Conservation (phyloP, 2,329 filamentous ascomycete species). For the Aspergillus latus region DNA sequence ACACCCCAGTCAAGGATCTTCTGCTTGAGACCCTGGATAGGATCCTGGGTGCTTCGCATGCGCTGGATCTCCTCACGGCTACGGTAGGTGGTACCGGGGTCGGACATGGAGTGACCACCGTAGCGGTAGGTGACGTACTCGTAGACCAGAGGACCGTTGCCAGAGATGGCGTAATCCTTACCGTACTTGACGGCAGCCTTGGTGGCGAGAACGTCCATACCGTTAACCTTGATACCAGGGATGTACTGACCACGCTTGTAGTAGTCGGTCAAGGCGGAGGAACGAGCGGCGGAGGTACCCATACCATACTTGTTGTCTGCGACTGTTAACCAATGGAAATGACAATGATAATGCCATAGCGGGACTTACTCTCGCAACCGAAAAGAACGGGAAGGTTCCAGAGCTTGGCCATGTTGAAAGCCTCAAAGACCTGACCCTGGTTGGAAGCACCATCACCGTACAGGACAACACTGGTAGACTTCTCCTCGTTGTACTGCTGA, state of each 20-base stretch:
- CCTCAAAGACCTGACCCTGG: conserved; percentile 97
- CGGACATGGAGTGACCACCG: conserved; percentile 97
- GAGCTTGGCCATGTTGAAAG: conserved; percentile 99
- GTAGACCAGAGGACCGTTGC: conserved; percentile 86
- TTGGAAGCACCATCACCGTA: conserved; percentile 97
- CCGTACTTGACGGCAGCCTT: conserved; percentile 90
- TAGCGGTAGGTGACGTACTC: conserved; percentile 99
- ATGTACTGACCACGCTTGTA: conserved; percentile 99
- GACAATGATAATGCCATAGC: conserved; percentile 36
- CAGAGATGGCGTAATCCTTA: conserved; percentile 75
- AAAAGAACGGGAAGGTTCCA: conserved; percentile 94
- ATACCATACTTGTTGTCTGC: conserved; percentile 99
- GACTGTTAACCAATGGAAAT: not conserved
- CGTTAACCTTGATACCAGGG: conserved; percentile 95
- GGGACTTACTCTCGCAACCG: conserved; percentile 84
- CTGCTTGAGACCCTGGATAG: conserved; percentile 96
- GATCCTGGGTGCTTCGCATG: conserved; percentile 98
- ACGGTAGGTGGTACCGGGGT: conserved; percentile 95
- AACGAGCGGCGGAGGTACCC: conserved; percentile 89
- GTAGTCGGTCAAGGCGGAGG: conserved; percentile 93
- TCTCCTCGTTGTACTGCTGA: conserved; percentile 81
- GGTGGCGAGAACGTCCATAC: conserved; percentile 95
- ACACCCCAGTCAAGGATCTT: conserved; percentile 97
- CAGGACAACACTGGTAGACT: conserved; percentile 79
- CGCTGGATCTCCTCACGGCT: conserved; percentile 98